A percentile compares a stretch with the other conserved stretches of the same genome.
Evolutionary conservation across 495 filamentous ascomycete genomes (phyloP).

Genomic region (Bacidia rubella): DNA sequence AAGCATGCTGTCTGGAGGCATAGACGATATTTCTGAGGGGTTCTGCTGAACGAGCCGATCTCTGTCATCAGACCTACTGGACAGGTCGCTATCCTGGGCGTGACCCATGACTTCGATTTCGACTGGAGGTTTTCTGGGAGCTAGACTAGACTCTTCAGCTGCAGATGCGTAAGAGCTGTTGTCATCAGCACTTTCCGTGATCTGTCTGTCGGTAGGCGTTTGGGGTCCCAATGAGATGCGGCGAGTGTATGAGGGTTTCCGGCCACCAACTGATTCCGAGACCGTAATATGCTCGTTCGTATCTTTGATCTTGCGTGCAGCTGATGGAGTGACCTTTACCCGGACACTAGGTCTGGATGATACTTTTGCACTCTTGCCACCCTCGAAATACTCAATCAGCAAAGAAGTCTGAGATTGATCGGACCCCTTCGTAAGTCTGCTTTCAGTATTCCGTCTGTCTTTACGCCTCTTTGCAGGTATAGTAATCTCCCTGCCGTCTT

Average conservation of each 20-base stretch:
- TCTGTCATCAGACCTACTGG: conserved; percentile 35
- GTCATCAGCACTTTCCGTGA: conserved; percentile 37
- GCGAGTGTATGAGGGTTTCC: conserved; percentile 50
- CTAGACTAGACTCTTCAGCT: conserved; percentile 61
- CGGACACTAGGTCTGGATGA: conserved; percentile 77
- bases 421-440: conserved; percentile 35
- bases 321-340: conserved; percentile 83
- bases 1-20: conserved; percentile 82
- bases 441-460: conserved; percentile 33
- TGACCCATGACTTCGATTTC: conserved; percentile 68
- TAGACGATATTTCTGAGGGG: conserved; percentile 79
- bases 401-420: conserved; percentile 77
- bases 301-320: conserved; percentile 37
- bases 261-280: conserved; percentile 56
- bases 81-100: conserved; percentile 45
- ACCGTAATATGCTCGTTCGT: conserved; percentile 68
- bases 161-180: conserved; percentile 58
- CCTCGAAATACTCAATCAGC: conserved; percentile 96
- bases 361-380: conserved; percentile 51
- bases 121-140: conserved; percentile 53
- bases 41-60: conserved; percentile 42
- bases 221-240: conserved; percentile 47
- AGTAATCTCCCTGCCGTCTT: conserved; percentile 88
- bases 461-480: conserved; percentile 56
- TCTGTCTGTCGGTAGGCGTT: conserved; percentile 34